phyloP scores from a whole-genome alignment of 169 alveolate genomes.

The Cyclospora cayetanensis region DNA sequence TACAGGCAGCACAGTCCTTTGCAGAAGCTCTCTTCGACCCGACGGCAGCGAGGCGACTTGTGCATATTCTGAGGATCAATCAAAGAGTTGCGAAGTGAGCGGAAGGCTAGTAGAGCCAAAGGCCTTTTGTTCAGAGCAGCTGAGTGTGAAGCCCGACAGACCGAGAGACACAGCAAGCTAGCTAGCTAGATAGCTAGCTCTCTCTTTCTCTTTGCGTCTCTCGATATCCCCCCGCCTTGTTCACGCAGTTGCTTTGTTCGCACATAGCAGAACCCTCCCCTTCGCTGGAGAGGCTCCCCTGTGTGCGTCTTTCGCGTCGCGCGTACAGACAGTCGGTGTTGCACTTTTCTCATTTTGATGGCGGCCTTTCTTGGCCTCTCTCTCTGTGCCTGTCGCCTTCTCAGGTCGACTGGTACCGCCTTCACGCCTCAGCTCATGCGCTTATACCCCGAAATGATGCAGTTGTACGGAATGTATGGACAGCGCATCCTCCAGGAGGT shows the following conservation, averaged over 20 bases:
- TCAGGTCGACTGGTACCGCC: conserved; percentile 72
- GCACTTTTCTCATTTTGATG: not conserved
- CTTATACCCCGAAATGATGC: conserved; percentile 62
- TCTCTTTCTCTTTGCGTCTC: not conserved
- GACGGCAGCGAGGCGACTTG: conserved; percentile 39
- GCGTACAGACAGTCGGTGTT: no score
- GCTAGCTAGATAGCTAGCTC: not conserved
- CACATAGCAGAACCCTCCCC: no score
- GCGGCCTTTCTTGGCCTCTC: not conserved
- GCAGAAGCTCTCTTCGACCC: not conserved
- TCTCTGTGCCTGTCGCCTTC: not conserved
- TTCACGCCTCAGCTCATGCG: conserved; percentile 65
- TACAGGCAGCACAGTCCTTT: not conserved
- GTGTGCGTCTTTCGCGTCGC: no score
- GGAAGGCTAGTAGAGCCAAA: no score
- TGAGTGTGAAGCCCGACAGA: no score
- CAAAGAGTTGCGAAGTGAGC: conserved; percentile 70
- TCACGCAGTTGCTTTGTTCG: no score
- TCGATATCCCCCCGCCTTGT: not conserved
- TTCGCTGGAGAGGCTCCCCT: no score
- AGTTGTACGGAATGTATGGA: conserved; percentile 60
- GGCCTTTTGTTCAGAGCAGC: no score
- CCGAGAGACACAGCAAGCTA: no score
- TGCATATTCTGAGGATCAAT: conserved; percentile 43
- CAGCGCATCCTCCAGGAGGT: conserved; percentile 60